Conservation (phyloP, 2,329 filamentous ascomycete species). For the Colletotrichum eleusines region DNA sequence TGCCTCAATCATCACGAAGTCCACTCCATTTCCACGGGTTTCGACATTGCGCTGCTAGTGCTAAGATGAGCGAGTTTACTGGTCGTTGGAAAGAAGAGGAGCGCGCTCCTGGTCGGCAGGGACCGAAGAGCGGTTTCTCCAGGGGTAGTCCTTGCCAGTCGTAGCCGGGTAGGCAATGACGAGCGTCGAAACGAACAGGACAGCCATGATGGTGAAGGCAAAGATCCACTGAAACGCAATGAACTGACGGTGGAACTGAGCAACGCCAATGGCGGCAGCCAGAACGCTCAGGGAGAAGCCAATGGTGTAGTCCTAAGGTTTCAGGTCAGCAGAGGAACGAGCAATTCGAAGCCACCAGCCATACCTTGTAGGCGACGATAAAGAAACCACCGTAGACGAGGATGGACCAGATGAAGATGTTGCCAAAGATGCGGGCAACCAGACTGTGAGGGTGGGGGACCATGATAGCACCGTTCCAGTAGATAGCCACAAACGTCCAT, state of each 20-base stretch:
- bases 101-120: constrained; percentile 68
- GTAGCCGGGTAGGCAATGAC: constrained; percentile 73
- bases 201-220: constrained; percentile 83
- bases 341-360: constrained; percentile 33
- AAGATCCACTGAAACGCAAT: constrained; percentile 94
- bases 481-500: constrained; percentile 88
- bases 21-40: constrained; percentile 8
- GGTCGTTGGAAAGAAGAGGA: constrained; percentile 67
- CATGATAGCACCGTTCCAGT: constrained; percentile 90
- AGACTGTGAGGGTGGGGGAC: constrained; percentile 75
- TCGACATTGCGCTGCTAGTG: background rate
- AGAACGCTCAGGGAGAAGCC: constrained; percentile 83
- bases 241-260: constrained; percentile 79
- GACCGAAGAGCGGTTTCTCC: constrained; percentile 56
- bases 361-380: constrained; percentile 77
- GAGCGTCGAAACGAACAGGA: constrained; percentile 78
- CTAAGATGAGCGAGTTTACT: constrained; percentile 5
- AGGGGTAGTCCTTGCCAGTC: constrained; percentile 68
- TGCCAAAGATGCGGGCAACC: constrained; percentile 83
- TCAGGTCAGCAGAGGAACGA: constrained; percentile 27
- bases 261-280: constrained; percentile 79
- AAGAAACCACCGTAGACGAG: constrained; percentile 83
- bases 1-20: constrained; percentile 1
- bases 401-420: constrained; percentile 89
- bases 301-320: constrained; percentile 74